These are phyloP conservation scores for Backusella sp. DNA, from an alignment of 192 early-diverging fungal species.

Conservation along the genomic window DNA sequence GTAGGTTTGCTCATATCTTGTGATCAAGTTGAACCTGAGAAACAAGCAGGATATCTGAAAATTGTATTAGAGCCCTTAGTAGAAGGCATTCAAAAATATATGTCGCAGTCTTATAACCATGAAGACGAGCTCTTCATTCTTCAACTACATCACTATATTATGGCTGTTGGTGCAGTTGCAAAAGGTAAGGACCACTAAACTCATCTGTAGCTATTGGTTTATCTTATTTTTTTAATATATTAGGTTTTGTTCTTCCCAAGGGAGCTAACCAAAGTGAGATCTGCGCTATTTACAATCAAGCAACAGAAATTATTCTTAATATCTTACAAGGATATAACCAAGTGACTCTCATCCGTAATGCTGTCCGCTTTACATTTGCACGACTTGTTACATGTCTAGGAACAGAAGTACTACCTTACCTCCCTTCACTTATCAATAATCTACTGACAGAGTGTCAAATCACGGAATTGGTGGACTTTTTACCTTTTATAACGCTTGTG, in stretches of 20 bases:
- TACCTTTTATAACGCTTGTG: conserved; percentile 80
- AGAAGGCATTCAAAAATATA: conserved; percentile 67
- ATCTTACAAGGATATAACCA: conserved; percentile 62
- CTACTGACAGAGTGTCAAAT: conserved; percentile 74
- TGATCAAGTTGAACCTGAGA: conserved; percentile 60
- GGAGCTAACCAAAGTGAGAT: not conserved
- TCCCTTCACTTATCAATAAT: conserved; percentile 76
- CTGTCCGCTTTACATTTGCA: conserved; percentile 75
- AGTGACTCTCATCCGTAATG: conserved; percentile 66
- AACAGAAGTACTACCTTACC: conserved; percentile 73
- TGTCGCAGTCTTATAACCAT: conserved; percentile 63
- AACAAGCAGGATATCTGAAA: conserved; percentile 71
- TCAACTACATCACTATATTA: conserved; percentile 82
- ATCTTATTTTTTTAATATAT: not conserved
- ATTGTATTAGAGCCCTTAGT: conserved; percentile 79
- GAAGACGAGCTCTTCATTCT: conserved; percentile 68
- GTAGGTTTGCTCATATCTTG: conserved; percentile 86
- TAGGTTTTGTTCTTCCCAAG: not conserved
- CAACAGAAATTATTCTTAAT: conserved; percentile 71
- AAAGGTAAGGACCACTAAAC: conserved; percentile 59
- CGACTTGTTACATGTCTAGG: conserved; percentile 88
- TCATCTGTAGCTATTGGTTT: not conserved
- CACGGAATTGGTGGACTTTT: conserved; percentile 79
- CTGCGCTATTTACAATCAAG: conserved; percentile 71
- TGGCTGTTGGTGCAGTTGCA: conserved; percentile 79